Evolutionary conservation across 192 early-diverging fungal species (phyloP).

Genomic region (Mortierella claussenii): DNA sequence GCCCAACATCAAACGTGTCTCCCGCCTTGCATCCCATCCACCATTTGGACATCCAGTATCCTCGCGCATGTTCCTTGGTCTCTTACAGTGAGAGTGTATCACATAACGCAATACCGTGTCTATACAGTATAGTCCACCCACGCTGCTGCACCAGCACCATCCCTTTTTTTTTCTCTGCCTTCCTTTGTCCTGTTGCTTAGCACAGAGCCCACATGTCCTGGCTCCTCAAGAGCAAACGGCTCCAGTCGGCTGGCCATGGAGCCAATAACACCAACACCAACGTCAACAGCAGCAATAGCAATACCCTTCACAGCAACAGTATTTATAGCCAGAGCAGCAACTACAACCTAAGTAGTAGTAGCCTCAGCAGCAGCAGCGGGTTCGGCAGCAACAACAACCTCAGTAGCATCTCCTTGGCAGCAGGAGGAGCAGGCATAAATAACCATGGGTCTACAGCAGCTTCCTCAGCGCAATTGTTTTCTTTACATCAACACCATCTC

Average conservation of each 20-base stretch:
- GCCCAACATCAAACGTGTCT: no score
- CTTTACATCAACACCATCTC: slow-evolving; percentile 38
- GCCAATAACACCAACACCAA: no score
- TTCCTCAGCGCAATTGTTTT: slow-evolving; percentile 22
- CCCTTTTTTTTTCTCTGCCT: background rate
- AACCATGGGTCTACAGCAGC: slow-evolving; percentile 4
- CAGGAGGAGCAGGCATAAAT: no score
- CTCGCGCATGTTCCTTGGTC: no score
- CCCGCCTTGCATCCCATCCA: no score
- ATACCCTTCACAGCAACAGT: slow-evolving; percentile 22
- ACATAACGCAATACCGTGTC: no score
- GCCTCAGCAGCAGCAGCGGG: slow-evolving; percentile 10
- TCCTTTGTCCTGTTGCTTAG: background rate
- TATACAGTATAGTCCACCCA: no score
- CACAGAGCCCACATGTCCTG: slow-evolving; percentile 39
- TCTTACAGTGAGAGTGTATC: background rate
- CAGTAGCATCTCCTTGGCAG: slow-evolving; percentile 30
- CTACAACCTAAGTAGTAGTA: slow-evolving; percentile 37
- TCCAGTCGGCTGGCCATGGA: slow-evolving; percentile 46
- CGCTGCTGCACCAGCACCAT: slow-evolving; percentile 1
- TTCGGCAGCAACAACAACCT: slow-evolving; percentile 33
- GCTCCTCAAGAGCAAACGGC: slow-evolving; percentile 55
- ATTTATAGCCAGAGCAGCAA: slow-evolving; percentile 53
- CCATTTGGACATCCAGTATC: no score
- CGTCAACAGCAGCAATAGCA: slow-evolving; percentile 17